These are phyloP conservation scores for Phytophthora citrophthora DNA, from an alignment of 352 stramenopile genomes.

Conservation along the genomic window DNA sequence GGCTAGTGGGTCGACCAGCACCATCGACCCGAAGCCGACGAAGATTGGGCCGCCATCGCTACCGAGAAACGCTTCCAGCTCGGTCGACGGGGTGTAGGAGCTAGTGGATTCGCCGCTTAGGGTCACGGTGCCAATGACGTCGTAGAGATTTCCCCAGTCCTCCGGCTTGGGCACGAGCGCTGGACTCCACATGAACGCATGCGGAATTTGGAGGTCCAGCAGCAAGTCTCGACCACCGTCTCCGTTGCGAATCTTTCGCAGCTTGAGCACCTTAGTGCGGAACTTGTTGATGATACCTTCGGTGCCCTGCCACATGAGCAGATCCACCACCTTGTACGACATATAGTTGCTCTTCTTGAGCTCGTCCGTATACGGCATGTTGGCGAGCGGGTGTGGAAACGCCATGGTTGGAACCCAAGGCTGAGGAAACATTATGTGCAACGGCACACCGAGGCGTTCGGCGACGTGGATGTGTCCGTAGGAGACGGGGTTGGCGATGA, in stretches of 20 bases:
- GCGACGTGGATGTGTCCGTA: slow-evolving; percentile 93
- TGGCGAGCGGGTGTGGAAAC: slow-evolving; percentile 90
- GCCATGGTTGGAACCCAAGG: slow-evolving; percentile 84
- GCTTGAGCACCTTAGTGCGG: slow-evolving; percentile 53
- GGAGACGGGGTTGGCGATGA: slow-evolving; percentile 93
- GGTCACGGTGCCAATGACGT: slow-evolving; percentile 85
- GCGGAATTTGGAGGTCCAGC: slow-evolving; percentile 73
- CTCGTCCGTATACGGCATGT: slow-evolving; percentile 71
- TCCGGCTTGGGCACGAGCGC: slow-evolving; percentile 83
- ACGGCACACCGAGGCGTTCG: slow-evolving; percentile 89
- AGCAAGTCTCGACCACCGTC: slow-evolving; percentile 54
- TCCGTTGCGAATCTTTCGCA: slow-evolving; percentile 61
- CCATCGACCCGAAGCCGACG: slow-evolving; percentile 94
- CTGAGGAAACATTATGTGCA: slow-evolving; percentile 95
- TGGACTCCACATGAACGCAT: slow-evolving; percentile 89
- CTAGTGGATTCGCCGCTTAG: slow-evolving; percentile 34
- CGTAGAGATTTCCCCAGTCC: slow-evolving; percentile 86
- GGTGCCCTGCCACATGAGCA: slow-evolving; percentile 70
- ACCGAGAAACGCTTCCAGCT: slow-evolving; percentile 67
- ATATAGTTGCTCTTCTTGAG: slow-evolving; percentile 66
- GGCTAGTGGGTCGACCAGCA: slow-evolving; percentile 81
- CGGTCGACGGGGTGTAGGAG: slow-evolving; percentile 48
- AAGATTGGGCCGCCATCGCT: slow-evolving; percentile 83
- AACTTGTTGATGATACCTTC: slow-evolving; percentile 82
- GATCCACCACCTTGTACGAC: slow-evolving; percentile 87